phyloP scores from a whole-genome alignment of 768 basidiomycete species.

The Trametes punicea region DNA sequence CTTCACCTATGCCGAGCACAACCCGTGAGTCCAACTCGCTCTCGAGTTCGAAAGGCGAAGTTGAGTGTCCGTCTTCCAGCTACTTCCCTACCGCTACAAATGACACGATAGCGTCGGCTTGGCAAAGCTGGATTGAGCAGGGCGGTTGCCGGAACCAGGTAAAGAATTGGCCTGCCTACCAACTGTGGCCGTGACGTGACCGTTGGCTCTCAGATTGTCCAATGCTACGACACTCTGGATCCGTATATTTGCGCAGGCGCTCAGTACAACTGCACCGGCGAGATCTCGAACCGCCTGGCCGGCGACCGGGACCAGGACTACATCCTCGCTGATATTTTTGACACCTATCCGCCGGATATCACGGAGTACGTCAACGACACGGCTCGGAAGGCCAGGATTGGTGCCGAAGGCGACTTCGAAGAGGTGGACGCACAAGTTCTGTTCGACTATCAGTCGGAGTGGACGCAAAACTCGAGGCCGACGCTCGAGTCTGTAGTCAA shows the following conservation, averaged over 20 bases:
- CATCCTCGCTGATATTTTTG: slow-evolving; percentile 33
- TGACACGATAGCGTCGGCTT: slow-evolving; percentile 39
- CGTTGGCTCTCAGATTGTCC: slow-evolving; percentile 38
- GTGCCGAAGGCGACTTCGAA: slow-evolving; percentile 42
- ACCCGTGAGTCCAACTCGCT: slow-evolving; percentile 33
- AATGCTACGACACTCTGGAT: slow-evolving; percentile 46
- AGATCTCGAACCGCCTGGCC: slow-evolving; percentile 48
- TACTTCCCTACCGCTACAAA: slow-evolving; percentile 52
- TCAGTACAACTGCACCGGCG: slow-evolving; percentile 53
- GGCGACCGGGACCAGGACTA: slow-evolving; percentile 50
- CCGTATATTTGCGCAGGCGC: slow-evolving; percentile 51
- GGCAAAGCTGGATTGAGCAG: slow-evolving; percentile 39
- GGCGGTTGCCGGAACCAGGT: slow-evolving; percentile 49
- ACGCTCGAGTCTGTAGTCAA: slow-evolving; percentile 55
- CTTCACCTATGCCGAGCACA: slow-evolving; percentile 49
- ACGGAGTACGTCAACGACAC: slow-evolving; percentile 27
- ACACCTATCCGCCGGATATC: slow-evolving; percentile 45
- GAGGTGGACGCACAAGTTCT: slow-evolving; percentile 40
- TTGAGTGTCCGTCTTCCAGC: background rate
- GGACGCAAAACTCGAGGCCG: slow-evolving; percentile 48
- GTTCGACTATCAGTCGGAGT: slow-evolving; percentile 46
- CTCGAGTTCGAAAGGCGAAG: no score
- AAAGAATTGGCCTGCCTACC: slow-evolving; percentile 29
- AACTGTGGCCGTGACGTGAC: background rate
- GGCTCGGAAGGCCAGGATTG: slow-evolving; percentile 35